Percentiles rank a stretch among this genome's conserved stretches.
Conservation (phyloP, 2,329 filamentous ascomycete genomes). For the Rosellinia necatrix region DNA sequence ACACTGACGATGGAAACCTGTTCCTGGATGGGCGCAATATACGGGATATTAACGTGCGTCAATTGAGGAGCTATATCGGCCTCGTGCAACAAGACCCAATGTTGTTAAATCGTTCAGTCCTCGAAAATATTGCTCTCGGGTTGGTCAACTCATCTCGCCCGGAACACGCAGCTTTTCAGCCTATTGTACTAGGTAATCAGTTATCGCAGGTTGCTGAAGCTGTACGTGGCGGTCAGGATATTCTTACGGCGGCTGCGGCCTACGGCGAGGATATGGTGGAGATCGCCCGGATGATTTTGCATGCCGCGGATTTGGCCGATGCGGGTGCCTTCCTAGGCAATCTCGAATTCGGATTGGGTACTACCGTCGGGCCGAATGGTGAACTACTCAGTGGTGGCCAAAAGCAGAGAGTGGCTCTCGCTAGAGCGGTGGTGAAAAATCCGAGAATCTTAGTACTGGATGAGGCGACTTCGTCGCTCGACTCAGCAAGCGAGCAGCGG, state of each 20-base stretch:
- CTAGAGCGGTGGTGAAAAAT: slow-evolving; percentile 52
- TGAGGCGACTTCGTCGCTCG: slow-evolving; percentile 56
- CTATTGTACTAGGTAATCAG: slow-evolving; percentile 52
- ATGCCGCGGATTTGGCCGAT: slow-evolving; percentile 62
- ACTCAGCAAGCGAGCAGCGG: slow-evolving; percentile 52
- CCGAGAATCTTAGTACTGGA: slow-evolving; percentile 54
- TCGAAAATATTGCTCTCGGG: slow-evolving; percentile 47
- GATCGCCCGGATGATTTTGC: slow-evolving; percentile 54
- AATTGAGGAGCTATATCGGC: slow-evolving; percentile 39
- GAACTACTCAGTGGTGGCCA: slow-evolving; percentile 52
- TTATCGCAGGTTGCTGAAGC: slow-evolving; percentile 56
- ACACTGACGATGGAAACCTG: slow-evolving; percentile 55
- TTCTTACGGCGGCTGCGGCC: slow-evolving; percentile 49
- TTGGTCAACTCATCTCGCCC: slow-evolving; percentile 41
- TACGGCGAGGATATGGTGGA: slow-evolving; percentile 52
- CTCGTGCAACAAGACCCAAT: slow-evolving; percentile 43
- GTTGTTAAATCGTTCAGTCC: slow-evolving; percentile 42
- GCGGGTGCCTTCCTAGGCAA: slow-evolving; percentile 53
- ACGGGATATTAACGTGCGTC: slow-evolving; percentile 51
- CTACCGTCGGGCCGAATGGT: slow-evolving; percentile 49
- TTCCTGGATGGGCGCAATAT: slow-evolving; percentile 54
- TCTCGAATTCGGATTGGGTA: slow-evolving; percentile 52
- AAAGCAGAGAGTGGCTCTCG: slow-evolving; percentile 55
- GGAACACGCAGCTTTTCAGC: slow-evolving; percentile 44
- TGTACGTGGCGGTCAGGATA: slow-evolving; percentile 55